Evolutionary conservation across 768 basidiomycete species (phyloP).

Genomic region (Boletus tomentosulus): DNA sequence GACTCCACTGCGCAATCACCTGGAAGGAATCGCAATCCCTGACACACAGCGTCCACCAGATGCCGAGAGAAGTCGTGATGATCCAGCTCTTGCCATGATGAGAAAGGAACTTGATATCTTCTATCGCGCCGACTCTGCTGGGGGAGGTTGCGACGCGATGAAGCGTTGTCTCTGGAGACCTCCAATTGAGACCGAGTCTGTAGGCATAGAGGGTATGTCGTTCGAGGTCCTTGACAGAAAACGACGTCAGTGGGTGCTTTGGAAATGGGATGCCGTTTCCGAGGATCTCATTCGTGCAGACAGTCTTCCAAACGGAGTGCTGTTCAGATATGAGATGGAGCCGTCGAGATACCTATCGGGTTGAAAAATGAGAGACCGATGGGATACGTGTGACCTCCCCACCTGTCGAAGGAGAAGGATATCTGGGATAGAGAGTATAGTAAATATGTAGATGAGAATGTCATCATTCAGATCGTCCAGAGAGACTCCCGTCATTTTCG

Average conservation of each 20-base stretch:
- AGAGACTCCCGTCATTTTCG: conserved; percentile 14
- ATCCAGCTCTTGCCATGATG: conserved; percentile 42
- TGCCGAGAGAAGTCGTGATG: conserved; percentile 50
- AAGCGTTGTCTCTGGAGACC: conserved; percentile 18
- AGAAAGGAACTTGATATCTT: conserved; percentile 52
- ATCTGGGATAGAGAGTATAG: conserved; percentile 35
- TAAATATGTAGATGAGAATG: conserved; percentile 34
- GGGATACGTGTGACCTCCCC: conserved; percentile 1
- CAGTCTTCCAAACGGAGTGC: conserved; percentile 55
- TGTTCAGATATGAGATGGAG: conserved; percentile 41
- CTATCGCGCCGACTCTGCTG: conserved; percentile 41
- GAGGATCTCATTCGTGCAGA: conserved; percentile 42
- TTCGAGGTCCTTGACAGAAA: conserved; percentile 44
- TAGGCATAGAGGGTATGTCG: conserved; percentile 41
- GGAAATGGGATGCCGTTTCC: conserved; percentile 50
- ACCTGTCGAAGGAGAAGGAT: conserved; percentile 44
- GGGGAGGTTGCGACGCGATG: conserved; percentile 14
- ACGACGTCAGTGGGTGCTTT: conserved; percentile 28
- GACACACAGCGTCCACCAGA: conserved; percentile 56
- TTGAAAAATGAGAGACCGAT: not conserved
- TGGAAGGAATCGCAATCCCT: conserved; percentile 42
- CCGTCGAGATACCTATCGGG: conserved; percentile 47
- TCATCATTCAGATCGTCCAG: conserved; percentile 35
- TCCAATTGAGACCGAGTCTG: conserved; percentile 50
- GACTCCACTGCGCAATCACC: conserved; percentile 47